Evolutionary conservation across 768 basidiomycete genomes (phyloP), one percentile per base, ranked within the genome.

Genomic region (Leccinum sublutescens): DNA sequence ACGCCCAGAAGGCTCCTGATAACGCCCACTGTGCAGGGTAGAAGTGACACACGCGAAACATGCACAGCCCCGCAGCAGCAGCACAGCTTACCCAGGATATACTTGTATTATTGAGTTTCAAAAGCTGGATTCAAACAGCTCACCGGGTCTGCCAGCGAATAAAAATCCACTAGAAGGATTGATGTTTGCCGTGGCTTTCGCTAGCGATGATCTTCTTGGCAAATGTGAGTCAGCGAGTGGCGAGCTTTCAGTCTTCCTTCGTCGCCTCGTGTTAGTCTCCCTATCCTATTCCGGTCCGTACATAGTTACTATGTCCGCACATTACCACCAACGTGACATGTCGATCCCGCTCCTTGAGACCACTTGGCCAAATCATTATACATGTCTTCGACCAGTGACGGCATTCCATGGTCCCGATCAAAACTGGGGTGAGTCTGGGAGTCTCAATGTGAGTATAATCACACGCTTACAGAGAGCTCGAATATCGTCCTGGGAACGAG

Each of bases 321-420:
- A 54, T 49, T 50, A 34, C 56, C 60, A 38, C 48, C 59, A 55
- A 45, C 58, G 50, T 66, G 62, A 60, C 60, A 60, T 15, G 69
- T 68, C 64, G 68, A 69, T 68, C 67, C 55, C 54, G 9, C 36
- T 31, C 36, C 25, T 59, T 50, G 55, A 54, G 59, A 36, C 52
- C 40, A 23, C 36, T 52, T 17, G 7, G 31, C 55, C 57, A 53
- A 27, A 10, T 23, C 52, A 27, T 27, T 27, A 27, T 27, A 27
- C 48, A 31, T n/a, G 40, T 43, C 62, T 52, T 27, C 50, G 10
- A 23, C 45, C 19, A 47, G 40, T 68, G 27, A 68, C 67, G 48
- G 62, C 63, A 67, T 48, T 43, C 58, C 61, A 61, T 38, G 38
- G 17, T 43, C 27, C 27, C 55, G 21, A 53, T 55, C 64, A 54